Conservation (phyloP, 1,284 basidiomycete genomes). For the Macrocystidia cucumis region DNA sequence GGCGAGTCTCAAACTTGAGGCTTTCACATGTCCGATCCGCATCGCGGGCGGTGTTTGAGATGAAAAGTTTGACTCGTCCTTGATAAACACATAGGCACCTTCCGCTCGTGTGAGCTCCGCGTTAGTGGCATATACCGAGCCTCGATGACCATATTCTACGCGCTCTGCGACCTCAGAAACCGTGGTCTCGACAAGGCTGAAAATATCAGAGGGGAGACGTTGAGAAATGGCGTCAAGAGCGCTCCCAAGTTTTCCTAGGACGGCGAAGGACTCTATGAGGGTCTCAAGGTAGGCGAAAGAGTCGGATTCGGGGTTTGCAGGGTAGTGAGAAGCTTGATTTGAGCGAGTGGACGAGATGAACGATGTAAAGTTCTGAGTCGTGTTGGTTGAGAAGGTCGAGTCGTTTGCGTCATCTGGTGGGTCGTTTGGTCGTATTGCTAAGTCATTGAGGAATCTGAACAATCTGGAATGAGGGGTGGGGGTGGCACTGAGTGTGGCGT, state of each 20-base stretch:
- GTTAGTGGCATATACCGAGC: constrained; percentile 32
- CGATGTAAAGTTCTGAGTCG: no score
- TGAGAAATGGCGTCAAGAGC: constrained; percentile 85
- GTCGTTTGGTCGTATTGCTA: constrained; percentile 75
- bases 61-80: constrained; percentile 18
- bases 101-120: constrained; percentile 30
- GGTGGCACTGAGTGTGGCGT: constrained; percentile 21
- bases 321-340: constrained; percentile 2
- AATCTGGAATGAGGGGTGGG: constrained; percentile 32
- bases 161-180: constrained; percentile 90
- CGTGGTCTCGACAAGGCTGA: constrained; percentile 79
- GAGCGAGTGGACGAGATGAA: constrained; percentile 16
- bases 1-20: constrained; percentile 59
- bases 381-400: constrained; percentile 21
- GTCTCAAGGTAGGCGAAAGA: constrained; percentile 95
- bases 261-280: constrained; percentile 86
- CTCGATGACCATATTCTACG: constrained; percentile 62
- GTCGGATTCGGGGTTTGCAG: constrained; percentile 80
- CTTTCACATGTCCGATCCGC: constrained; percentile 26
- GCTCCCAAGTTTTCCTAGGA: constrained; percentile 82
- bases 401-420: constrained; percentile 70
- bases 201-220: constrained; percentile 82
- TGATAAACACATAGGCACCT: constrained; percentile 43
- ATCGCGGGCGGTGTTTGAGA: constrained; percentile 11
- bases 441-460: constrained; percentile 61